Conservation (phyloP, 2,329 filamentous ascomycete species). For the Sporothrix humicola region DNA sequence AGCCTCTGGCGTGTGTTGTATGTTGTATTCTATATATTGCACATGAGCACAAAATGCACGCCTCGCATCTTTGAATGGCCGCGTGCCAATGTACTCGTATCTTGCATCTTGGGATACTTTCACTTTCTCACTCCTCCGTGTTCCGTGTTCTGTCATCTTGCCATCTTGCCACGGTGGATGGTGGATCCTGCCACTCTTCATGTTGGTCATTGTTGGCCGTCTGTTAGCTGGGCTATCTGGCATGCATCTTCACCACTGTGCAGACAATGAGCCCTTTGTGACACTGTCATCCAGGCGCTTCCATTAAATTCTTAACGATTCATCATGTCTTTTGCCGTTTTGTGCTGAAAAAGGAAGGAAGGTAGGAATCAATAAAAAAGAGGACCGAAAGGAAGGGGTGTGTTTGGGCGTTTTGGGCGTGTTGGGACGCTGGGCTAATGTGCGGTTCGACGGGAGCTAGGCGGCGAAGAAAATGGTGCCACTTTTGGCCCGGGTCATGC, state of each 20-base stretch:
- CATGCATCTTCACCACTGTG: neutral
- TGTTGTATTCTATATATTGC: neutral
- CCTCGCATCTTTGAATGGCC: neutral
- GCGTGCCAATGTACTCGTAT: slow-evolving; percentile 1
- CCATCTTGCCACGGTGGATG: slow-evolving; percentile 8
- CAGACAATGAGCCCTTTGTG: slow-evolving; percentile 3
- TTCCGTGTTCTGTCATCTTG: neutral
- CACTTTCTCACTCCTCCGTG: neutral
- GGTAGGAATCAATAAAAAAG: neutral
- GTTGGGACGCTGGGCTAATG: slow-evolving; percentile 18
- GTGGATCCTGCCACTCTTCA: neutral
- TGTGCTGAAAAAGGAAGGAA: neutral
- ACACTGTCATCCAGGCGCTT: neutral
- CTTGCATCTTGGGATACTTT: neutral
- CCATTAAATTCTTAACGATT: neutral
- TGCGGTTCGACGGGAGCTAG: slow-evolving; percentile 32
- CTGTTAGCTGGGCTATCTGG: neutral
- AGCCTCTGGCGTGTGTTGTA: too few relatives aligned
- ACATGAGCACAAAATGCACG: slow-evolving; percentile 2
- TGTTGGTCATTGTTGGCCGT: too few relatives aligned
- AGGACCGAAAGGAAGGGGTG: neutral
- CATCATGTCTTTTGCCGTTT: neutral
- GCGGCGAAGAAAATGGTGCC: slow-evolving; percentile 37
- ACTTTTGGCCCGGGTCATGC: slow-evolving; percentile 38
- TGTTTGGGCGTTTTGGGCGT: neutral